Conservation (phyloP, 352 stramenopile genomes). For the Globisporangium mamillatum region DNA sequence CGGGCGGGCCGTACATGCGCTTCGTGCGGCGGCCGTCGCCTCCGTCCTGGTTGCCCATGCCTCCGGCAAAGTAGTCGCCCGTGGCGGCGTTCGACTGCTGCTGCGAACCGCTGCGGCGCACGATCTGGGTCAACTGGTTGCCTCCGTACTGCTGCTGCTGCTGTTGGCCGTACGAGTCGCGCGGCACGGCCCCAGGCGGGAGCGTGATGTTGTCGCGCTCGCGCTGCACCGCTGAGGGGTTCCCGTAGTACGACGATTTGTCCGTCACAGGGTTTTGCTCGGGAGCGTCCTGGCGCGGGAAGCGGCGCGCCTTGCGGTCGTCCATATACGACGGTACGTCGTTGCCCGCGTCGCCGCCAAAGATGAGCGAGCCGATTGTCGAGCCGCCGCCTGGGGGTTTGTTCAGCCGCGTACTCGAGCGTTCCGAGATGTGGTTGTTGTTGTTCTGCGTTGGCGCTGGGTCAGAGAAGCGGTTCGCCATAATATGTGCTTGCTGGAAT, state of each 20-base stretch:
- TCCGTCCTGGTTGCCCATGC: constrained; percentile 29
- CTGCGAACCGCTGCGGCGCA: constrained; percentile 11
- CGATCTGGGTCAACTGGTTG: not conserved
- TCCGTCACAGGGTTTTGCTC: constrained; percentile 38
- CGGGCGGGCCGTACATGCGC: constrained; percentile 43
- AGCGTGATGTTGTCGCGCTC: constrained; percentile 39
- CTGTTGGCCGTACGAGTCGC: constrained; percentile 23
- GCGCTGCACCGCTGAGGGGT: constrained; percentile 28
- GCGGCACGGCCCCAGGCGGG: constrained; percentile 35
- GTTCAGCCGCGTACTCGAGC: constrained; percentile 39
- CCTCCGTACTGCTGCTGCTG: constrained; percentile 10
- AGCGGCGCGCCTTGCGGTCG: constrained; percentile 49
- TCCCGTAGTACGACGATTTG: constrained; percentile 48
- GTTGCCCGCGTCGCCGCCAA: constrained; percentile 24
- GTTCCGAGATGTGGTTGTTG: constrained; percentile 47
- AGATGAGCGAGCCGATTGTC: constrained; percentile 51
- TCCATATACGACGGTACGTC: constrained; percentile 45
- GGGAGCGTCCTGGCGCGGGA: constrained; percentile 23
- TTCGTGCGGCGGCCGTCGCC: constrained; percentile 34
- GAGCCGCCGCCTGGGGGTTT: constrained; percentile 49
- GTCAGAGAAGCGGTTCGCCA: constrained; percentile 27
- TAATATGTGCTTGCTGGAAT: constrained; percentile 1
- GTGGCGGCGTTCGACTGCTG: constrained; percentile 22
- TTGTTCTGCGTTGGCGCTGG: constrained; percentile 28
- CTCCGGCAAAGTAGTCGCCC: constrained; percentile 37